phyloP scores from a whole-genome alignment of 2,329 filamentous ascomycete genomes.

The Chaetomiaceae sp. region DNA sequence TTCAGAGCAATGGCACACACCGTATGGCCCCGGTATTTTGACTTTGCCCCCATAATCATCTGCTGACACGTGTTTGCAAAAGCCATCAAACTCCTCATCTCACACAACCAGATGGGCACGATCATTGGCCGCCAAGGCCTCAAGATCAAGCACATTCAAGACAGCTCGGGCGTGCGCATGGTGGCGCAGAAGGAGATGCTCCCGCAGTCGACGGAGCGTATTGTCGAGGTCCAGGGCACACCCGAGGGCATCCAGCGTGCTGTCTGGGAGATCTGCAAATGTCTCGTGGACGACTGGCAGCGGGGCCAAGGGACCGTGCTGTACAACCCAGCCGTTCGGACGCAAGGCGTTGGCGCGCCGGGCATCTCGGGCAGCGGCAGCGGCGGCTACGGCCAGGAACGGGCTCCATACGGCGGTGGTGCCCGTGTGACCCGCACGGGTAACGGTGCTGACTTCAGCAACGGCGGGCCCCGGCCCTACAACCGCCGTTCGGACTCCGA shows the following conservation, averaged over 20 bases:
- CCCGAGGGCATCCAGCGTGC: conserved; percentile 94
- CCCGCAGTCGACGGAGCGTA: conserved; percentile 94
- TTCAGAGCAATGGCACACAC: conserved; percentile 84
- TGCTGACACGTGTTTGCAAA: conserved; percentile 25
- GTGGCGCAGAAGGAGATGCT: conserved; percentile 99
- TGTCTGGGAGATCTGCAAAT: conserved; percentile 98
- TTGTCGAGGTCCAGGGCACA: conserved; percentile 93
- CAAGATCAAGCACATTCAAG: conserved; percentile 99
- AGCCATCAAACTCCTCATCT: conserved; percentile 98
- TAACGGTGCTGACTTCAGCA: conserved; percentile 96
- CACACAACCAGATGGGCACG: conserved; percentile 99
- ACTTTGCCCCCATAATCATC: background rate
- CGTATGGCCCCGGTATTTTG: conserved; percentile 54
- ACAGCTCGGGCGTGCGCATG: conserved; percentile 95
- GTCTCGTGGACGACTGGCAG: conserved; percentile 95
- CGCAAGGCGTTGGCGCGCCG: conserved; percentile 57
- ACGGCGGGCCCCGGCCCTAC: conserved; percentile 62
- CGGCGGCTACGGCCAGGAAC: conserved; percentile 38
- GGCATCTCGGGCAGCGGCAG: conserved; percentile 39
- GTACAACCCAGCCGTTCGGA: conserved; percentile 93
- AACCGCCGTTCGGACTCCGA: conserved; percentile 80
- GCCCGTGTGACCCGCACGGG: conserved; percentile 87
- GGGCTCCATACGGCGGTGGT: conserved; percentile 53
- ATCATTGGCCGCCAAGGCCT: conserved; percentile 95
- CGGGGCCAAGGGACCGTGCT: conserved; percentile 94